Conservation (phyloP, 2,329 filamentous ascomycete genomes). For the Aureobasidium sp. region DNA sequence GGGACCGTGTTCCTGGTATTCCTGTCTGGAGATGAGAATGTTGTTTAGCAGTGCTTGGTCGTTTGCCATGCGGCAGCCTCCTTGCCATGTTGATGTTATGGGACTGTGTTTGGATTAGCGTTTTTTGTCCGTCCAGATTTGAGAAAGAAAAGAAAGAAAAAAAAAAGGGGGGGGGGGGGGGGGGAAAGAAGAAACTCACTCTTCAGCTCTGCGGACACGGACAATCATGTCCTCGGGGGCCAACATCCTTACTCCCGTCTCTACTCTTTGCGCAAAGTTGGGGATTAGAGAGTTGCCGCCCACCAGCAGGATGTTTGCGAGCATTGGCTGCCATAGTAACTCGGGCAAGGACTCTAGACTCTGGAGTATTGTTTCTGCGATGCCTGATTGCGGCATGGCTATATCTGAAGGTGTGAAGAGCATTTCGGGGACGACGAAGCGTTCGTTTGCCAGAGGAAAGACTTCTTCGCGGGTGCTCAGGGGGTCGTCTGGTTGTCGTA, state of each 20-base stretch:
- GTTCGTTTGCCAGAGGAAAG: slow-evolving; percentile 80
- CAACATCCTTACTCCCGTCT: slow-evolving; percentile 23
- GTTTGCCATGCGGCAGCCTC: slow-evolving; percentile 67
- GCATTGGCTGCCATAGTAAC: slow-evolving; percentile 72
- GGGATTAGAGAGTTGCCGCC: slow-evolving; percentile 75
- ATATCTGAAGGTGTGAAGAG: slow-evolving; percentile 81
- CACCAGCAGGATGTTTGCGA: slow-evolving; percentile 82
- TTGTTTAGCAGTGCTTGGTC: slow-evolving; percentile 56
- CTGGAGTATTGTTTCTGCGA: slow-evolving; percentile 76
- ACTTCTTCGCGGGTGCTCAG: slow-evolving; percentile 57
- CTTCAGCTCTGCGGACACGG: slow-evolving; percentile 57
- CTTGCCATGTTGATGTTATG: slow-evolving; percentile 73
- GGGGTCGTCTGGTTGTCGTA: slow-evolving; percentile 23
- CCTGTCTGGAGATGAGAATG: slow-evolving; percentile 70
- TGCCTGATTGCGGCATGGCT: slow-evolving; percentile 71
- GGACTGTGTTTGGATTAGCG: slow-evolving; percentile 33
- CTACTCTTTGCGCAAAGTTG: slow-evolving; percentile 70
- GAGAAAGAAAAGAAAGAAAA: too few relatives aligned
- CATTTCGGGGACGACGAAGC: slow-evolving; percentile 82
- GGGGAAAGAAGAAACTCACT: slow-evolving; percentile 33
- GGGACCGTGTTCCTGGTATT: slow-evolving; percentile 81
- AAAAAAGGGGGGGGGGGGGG: too few relatives aligned
- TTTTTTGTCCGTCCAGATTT: neutral
- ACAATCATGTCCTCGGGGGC: slow-evolving; percentile 63
- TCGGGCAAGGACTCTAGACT: slow-evolving; percentile 63